These are phyloP conservation scores for Malus hybrid DNA, from an alignment of 331 rosid species.

Conservation along the genomic window DNA sequence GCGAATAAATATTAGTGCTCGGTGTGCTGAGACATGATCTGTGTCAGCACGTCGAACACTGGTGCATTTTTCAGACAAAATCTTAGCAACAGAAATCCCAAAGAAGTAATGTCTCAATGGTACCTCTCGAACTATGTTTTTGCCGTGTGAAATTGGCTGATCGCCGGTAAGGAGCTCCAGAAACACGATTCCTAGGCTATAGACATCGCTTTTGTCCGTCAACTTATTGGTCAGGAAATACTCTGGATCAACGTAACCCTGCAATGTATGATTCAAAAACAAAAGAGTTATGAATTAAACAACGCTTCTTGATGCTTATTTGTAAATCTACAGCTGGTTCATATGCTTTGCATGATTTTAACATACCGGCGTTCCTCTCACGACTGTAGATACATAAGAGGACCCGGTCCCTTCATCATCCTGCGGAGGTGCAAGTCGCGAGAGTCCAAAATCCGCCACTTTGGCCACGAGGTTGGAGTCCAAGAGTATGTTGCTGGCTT, in stretches of 20 bases:
- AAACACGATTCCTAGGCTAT: constrained; percentile 82
- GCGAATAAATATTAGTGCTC: no score
- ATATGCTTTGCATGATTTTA: no score
- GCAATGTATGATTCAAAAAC: constrained; percentile 14
- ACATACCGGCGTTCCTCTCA: constrained; percentile 90
- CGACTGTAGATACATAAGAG: constrained; percentile 71
- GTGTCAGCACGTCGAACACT: no score
- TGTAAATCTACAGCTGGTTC: no score
- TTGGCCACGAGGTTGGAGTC: constrained; percentile 57
- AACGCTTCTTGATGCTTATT: background rate
- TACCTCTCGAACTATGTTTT: constrained; percentile 66
- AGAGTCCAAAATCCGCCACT: constrained; percentile 88
- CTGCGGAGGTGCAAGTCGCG: constrained; percentile 64
- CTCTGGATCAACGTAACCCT: constrained; percentile 93
- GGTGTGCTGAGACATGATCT: no score
- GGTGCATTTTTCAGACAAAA: no score
- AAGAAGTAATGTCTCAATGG: background rate
- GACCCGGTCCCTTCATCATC: constrained; percentile 55
- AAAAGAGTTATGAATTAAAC: background rate
- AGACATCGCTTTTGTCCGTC: constrained; percentile 84
- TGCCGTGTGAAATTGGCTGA: constrained; percentile 76
- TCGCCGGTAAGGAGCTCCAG: constrained; percentile 72
- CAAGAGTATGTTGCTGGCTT: constrained; percentile 77
- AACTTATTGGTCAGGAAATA: constrained; percentile 68
- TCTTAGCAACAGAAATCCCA: background rate